Evolutionary conservation across 1,284 basidiomycete genomes (phyloP), one percentile per base, ranked within the genome.

Genomic region (Marasmius tenuissimus): DNA sequence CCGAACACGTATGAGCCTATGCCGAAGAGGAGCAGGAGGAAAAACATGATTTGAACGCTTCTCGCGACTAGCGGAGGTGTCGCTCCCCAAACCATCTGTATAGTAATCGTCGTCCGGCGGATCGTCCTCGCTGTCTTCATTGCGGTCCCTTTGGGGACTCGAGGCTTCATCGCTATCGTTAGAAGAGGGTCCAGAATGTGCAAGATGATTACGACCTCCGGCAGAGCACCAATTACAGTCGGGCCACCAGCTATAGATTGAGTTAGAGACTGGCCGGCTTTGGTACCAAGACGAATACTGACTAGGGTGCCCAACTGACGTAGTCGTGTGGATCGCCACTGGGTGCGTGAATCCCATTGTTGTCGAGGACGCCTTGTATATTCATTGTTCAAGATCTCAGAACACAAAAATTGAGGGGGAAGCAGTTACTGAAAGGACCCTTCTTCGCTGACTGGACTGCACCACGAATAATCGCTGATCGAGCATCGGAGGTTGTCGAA

Each of bases 291-390:
- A 49, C 38, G 12, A 42, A 8, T 11, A 72, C 81, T 67, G 66
- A 85, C 83, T 85, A 86, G 9, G 83, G 83, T 35, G 82, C 82
- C 79, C 80, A 85, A 61, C 82, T 84, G 65, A 85, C 69, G 68
- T 85, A 86, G 68, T 85, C 83, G 60, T 77, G 78, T 14, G 72
- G 67, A 65, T 84, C 70, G 8, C 76, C 72, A 39, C 79, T 80
- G 0, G 82, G 79, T 12, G 82, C 76, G 4, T 73, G 62, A 20
- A 77, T 67, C 22, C 71, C 67, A 58, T 78, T 77, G 16, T 64
- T 37, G 65, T 78, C 77, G 20, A 70, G 75, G 20, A 81, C 71
- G 49, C 72, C 81, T 84, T 64, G 27, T 5, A 27, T 1, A 54
- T 37, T 12, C 18, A 33, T 5, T 38, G 27, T 12, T 18, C 20